Base-by-base conservation (phyloP, 2,329 filamentous ascomycete genomes). In the Zelopaecilomyces penicillatus region DNA sequence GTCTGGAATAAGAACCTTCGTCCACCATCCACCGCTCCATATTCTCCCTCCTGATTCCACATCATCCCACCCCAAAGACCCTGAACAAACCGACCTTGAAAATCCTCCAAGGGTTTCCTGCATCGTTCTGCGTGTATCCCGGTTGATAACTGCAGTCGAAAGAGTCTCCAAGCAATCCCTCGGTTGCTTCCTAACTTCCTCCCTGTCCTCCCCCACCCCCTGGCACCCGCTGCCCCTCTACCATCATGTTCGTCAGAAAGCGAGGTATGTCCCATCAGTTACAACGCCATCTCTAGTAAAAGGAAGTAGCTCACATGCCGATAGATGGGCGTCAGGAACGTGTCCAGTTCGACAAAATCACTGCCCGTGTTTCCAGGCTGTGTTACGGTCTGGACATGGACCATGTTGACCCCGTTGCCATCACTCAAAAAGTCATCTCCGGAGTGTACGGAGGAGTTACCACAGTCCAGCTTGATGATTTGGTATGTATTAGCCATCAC, bases 321-420 rank as follows among this genome's bases (percentile, higher is more conserved):
- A 8, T 45, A 97, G 93, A 98, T 79, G 91, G 91, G 72, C 93
- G 93, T 76, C 95, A 97, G 76, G 93, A 98, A 79, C 93, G 93
- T 69, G 93, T 98, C 54, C 93, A 98, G 69, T 98, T 98, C 75
- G 93, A 98, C 78, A 98, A 98, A 76, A 98, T 98, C 80, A 97
- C 93, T 62, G 93, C 93, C 60, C 89, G 93, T 69, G 93, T 98
- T 56, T 97, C 93, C 39, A 83, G 93, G 61, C 77, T 98, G 63
- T 98, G 93, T 79, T 98, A 98, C 68, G 91, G 91, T 55, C 84
- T 98, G 47, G 93, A 98, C 64, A 80, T 86, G 41, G 91, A 78
- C 57, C 93, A 98, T 74, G 87, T 98, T 60, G 93, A 98, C 71
- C 88, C 93, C 45, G 93, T 94, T 54, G 89, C 91, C 61, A 98